Base-by-base conservation (phyloP, 164 flowering plant species). In the Magnolia changhungtana region DNA sequence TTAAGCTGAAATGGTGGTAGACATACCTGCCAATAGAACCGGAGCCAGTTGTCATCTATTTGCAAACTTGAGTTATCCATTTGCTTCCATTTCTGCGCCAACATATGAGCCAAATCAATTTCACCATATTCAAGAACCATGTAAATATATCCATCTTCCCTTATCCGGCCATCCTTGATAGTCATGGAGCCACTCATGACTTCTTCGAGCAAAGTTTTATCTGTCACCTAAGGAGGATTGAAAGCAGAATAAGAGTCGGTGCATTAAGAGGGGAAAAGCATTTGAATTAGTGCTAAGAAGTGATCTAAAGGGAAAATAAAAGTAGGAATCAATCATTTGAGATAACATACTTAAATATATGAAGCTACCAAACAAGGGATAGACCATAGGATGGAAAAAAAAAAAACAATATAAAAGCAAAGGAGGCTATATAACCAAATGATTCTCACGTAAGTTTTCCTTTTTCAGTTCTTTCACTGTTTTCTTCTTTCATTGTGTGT, bases 101-200 rank as follows among this genome's bases (percentile, higher is more conserved):
- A 85, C 99, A 96, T 96, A 86, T 90, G 97, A 71, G 99, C 99
- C 86, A 96, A 84, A 89, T 96, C 99, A 79, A 94, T 96, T 84
- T 96, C 99, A 74, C 99, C 99, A 85, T 94, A 91, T 81, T 96
- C 99, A 73, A 96, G 97, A 8, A 96, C 97, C 98, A 96, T 91
- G 88, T 90, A 96, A 72, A 96, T 90, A 80, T 81, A 90, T 71
- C 89, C 94, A 86, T 96, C 99, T 76, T 89, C 98, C 88, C 82
- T 91, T 71, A 96, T 91, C 86, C 85, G 90, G 65, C 85, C 85
- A 84, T 96, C 98, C 78, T 92, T 94, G 67, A 85, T 87, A 76
- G 74, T 88, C 86, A 85, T 85, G 73, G 87, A 79, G 74, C 93
- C 94, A 76, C 75, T 89, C 86, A 89, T 77, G 72, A 94, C 97